These are phyloP conservation scores for Podila epicladia DNA, from an alignment of 192 early-diverging fungal genomes.

Conservation along the genomic window DNA sequence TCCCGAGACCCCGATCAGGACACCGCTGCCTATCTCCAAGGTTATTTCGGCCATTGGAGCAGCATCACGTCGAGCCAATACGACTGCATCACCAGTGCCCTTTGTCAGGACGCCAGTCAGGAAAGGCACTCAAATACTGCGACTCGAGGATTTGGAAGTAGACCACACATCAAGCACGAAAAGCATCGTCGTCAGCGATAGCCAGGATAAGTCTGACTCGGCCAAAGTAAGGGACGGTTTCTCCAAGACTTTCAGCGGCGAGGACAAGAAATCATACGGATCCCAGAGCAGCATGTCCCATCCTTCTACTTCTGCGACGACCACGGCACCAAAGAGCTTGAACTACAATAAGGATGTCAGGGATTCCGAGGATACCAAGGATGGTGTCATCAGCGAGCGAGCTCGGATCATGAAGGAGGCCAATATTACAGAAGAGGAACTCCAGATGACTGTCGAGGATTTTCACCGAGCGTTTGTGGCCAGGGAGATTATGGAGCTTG, in stretches of 20 bases:
- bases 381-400: background rate
- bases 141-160: conserved; percentile 21
- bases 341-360: background rate
- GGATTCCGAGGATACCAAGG: background rate
- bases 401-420: background rate
- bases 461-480: conserved; percentile 27
- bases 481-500: conserved; percentile 20
- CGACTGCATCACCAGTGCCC: conserved; percentile 8
- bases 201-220: background rate
- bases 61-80: conserved; percentile 33
- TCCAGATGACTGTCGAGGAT: conserved; percentile 20
- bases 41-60: conserved; percentile 46
- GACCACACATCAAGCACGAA: background rate
- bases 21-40: conserved; percentile 35
- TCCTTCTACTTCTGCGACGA: too few relatives aligned
- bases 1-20: background rate
- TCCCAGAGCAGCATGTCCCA: too few relatives aligned
- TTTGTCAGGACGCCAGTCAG: conserved; percentile 34
- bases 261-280: too few relatives aligned
- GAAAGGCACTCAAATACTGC: conserved; percentile 7
- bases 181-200: background rate
- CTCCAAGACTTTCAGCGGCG: too few relatives aligned
- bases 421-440: background rate
- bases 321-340: too few relatives aligned
- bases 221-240: too few relatives aligned